These are phyloP conservation scores for Chaetomium tenue DNA, from an alignment of 495 filamentous ascomycete genomes.

Conservation along the genomic window DNA sequence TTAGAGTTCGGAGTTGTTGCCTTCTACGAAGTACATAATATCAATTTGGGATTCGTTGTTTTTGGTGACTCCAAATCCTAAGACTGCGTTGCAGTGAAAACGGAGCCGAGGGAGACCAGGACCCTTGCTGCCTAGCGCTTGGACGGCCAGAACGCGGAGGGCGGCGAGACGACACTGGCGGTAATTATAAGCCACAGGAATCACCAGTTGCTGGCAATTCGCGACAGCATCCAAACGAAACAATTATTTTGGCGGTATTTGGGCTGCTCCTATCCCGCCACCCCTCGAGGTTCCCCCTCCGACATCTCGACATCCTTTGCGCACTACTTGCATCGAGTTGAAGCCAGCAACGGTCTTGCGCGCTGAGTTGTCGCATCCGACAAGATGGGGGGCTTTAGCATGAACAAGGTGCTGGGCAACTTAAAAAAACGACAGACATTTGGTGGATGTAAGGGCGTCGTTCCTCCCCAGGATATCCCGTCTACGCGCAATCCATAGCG, in stretches of 20 bases:
- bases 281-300: background rate
- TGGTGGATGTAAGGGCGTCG: constrained; percentile 26
- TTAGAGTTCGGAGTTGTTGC: background rate
- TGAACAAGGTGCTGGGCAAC: constrained; percentile 56
- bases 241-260: background rate
- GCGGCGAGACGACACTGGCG: background rate
- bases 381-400: constrained; percentile 52
- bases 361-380: background rate
- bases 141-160: background rate
- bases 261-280: background rate
- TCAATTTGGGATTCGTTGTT: background rate
- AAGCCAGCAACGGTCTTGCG: background rate
- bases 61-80: background rate
- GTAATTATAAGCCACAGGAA: constrained; percentile 5
- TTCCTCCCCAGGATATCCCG: background rate
- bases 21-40: no score
- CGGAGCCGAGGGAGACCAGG: constrained; percentile 7
- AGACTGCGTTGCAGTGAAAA: constrained; percentile 3
- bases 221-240: constrained; percentile 9
- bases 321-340: background rate
- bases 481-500: background rate
- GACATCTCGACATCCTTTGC: background rate
- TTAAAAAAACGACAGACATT: constrained; percentile 46
- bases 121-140: constrained; percentile 22
- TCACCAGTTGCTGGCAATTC: background rate